Evolutionary conservation across 106 monocot species (phyloP), one percentile per base, ranked within the genome.

Genomic region (Acorus calamus): DNA sequence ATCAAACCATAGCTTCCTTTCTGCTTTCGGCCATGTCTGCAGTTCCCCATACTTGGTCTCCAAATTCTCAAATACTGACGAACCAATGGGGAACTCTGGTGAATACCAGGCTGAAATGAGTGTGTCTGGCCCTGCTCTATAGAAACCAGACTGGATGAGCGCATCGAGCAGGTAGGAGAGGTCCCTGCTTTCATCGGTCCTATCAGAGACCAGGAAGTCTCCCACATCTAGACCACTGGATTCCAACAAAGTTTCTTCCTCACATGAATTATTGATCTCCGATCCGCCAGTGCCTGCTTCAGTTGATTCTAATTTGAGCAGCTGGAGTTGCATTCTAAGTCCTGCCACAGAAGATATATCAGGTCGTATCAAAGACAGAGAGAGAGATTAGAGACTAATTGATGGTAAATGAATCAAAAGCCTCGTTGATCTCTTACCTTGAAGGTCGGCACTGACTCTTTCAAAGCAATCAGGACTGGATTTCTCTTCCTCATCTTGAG

Each of bases 1-100:
- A 73, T 89, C 93, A 81, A 93, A 93, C 49, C 89, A 56, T 57
- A 89, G 74, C 72, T 77, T 89, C 49, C 93, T 86, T 49, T 89
- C 86, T 6, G 67, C 54, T 71, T 55, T 77, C 3, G 86, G 44
- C 89, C 93, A 93, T 13, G 76, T 53, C 5, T 50, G 14, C 14
- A 83, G 28, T 52, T 60, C 10, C 10, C 43, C 66, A 47, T 89
- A 86, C 70, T 89, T 83, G 69, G 71, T 80, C 69, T 93, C 93
- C 41, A 89, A 83, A 56, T 70, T 76, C 7, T 70, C 74, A 53
- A 89, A 93, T 6, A 85, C 56, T 54, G 68, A 53, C n/a, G 51
- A 59, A 8, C 52, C 45, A n/a, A 82, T 62, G 57, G 82, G 74
- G 46, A 13, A 74, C 10, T 76, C 81, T 3, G 49, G 53, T 8